A percentile compares a stretch with the other conserved stretches of the same genome.
Evolutionary conservation across 139 green algal genomes (phyloP).

Genomic region (Tetratostichococcus sp.): DNA sequence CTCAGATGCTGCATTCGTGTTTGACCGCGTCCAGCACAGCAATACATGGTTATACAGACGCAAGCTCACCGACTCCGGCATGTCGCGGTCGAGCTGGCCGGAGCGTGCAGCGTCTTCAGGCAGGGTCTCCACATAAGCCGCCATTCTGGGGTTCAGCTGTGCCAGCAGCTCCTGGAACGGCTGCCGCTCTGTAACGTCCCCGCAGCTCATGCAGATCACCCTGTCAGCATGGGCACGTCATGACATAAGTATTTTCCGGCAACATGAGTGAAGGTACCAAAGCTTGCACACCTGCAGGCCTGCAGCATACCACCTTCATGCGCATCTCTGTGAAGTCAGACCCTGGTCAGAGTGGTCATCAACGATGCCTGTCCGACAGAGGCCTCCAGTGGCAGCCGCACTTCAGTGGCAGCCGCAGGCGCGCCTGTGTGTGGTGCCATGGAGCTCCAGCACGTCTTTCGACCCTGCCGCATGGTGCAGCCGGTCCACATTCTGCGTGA

Average conservation of each 20-base stretch:
- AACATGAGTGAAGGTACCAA: too few species aligned
- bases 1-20: too few species aligned
- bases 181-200: conserved; percentile 30
- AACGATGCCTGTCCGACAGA: too few species aligned
- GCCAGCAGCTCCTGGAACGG: conserved; percentile 57
- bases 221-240: too few species aligned
- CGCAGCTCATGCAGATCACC: conserved; percentile 69
- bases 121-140: conserved; percentile 30
- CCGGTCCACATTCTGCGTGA: conserved; percentile 98
- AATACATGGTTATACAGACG: too few species aligned
- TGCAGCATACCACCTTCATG: too few species aligned
- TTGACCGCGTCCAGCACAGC: too few species aligned
- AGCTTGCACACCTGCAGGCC: too few species aligned
- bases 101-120: conserved; percentile 1
- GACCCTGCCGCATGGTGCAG: conserved; percentile 72
- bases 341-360: too few species aligned
- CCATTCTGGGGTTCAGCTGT: conserved; percentile 56
- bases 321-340: too few species aligned
- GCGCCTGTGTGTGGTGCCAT: conserved; percentile 88
- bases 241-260: not conserved
- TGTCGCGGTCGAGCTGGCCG: not conserved
- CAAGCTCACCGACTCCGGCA: not conserved
- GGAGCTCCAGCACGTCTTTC: conserved; percentile 78
- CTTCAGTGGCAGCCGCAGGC: conserved; percentile 1
- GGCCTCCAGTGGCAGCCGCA: not conserved